phyloP scores from a whole-genome alignment of 441 rosid species.

The Manihot esculenta region DNA sequence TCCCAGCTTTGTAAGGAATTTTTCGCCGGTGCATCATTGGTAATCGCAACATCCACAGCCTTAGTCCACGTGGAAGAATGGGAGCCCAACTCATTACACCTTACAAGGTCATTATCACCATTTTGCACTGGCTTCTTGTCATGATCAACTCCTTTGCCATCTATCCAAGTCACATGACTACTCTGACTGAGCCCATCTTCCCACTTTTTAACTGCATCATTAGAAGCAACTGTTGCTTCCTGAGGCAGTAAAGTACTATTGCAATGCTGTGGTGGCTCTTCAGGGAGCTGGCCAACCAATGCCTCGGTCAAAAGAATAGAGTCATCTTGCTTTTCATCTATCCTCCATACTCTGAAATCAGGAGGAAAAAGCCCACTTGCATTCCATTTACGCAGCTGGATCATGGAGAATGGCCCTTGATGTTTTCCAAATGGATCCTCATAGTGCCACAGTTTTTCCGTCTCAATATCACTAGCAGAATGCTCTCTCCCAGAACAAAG shows the following conservation, averaged over 20 bases:
- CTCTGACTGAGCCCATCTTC: slow-evolving; percentile 31
- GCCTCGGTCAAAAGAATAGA: slow-evolving; percentile 81
- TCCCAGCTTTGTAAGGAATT: slow-evolving; percentile 35
- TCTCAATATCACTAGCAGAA: slow-evolving; percentile 44
- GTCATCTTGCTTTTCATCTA: slow-evolving; percentile 56
- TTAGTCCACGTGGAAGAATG: slow-evolving; percentile 40
- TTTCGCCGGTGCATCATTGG: slow-evolving; percentile 33
- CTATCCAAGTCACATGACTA: slow-evolving; percentile 29
- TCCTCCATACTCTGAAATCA: slow-evolving; percentile 77
- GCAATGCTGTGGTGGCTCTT: slow-evolving; percentile 28
- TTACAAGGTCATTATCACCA: slow-evolving; percentile 32
- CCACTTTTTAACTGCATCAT: slow-evolving; percentile 30
- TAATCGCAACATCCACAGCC: slow-evolving; percentile 35
- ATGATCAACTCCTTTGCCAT: slow-evolving; percentile 41
- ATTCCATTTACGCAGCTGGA: slow-evolving; percentile 78
- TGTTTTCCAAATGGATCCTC: slow-evolving; percentile 79
- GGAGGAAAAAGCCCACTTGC: slow-evolving; percentile 66
- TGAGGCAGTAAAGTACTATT: slow-evolving; percentile 28
- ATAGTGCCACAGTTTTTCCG: slow-evolving; percentile 74
- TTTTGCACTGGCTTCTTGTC: slow-evolving; percentile 44
- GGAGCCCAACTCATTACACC: slow-evolving; percentile 29
- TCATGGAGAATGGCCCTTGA: slow-evolving; percentile 91
- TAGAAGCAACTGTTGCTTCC: slow-evolving; percentile 32
- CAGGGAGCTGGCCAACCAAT: slow-evolving; percentile 42
- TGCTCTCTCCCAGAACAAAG: slow-evolving; percentile 44